phyloP scores from a whole-genome alignment of 139 green algal genomes.

The Penium margaritaceum region DNA sequence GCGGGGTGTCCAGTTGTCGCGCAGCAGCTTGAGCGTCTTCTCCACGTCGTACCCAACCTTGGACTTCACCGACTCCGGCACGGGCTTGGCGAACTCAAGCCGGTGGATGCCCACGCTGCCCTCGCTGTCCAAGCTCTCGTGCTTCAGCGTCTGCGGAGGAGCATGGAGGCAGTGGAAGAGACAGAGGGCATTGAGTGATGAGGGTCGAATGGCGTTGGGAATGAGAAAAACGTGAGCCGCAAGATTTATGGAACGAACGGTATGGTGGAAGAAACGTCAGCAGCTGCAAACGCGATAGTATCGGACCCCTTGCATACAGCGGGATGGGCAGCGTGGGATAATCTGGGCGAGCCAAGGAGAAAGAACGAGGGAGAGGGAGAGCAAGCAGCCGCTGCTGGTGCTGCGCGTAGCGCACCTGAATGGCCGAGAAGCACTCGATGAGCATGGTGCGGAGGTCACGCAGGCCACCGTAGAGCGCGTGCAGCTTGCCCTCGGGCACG shows the following conservation, averaged over 20 bases:
- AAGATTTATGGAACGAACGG: no score
- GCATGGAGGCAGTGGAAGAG: no score
- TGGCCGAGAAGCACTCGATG: conserved; percentile 38
- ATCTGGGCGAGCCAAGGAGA: no score
- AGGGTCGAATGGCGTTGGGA: no score
- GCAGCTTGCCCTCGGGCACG: conserved; percentile 34
- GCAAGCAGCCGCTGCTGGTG: no score
- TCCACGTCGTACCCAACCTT: conserved; percentile 45
- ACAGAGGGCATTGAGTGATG: no score
- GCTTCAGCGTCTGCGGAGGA: conserved; percentile 28
- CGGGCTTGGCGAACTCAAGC: conserved; percentile 20
- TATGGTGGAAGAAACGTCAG: no score
- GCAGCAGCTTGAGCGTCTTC: conserved; percentile 43
- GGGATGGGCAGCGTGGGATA: no score
- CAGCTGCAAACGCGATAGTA: no score
- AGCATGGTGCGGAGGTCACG: conserved; percentile 42
- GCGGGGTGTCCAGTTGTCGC: conserved; percentile 34
- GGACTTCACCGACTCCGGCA: conserved; percentile 24
- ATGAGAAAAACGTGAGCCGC: no score
- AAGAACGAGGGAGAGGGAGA: no score
- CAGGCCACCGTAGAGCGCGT: conserved; percentile 38
- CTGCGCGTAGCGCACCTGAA: conserved; percentile 16
- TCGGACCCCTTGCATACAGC: no score
- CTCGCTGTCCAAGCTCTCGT: conserved; percentile 19
- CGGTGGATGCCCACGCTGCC: conserved; percentile 7